These are phyloP conservation scores for Brassica incana DNA, from an alignment of 345 rosid genomes.

Conservation along the genomic window DNA sequence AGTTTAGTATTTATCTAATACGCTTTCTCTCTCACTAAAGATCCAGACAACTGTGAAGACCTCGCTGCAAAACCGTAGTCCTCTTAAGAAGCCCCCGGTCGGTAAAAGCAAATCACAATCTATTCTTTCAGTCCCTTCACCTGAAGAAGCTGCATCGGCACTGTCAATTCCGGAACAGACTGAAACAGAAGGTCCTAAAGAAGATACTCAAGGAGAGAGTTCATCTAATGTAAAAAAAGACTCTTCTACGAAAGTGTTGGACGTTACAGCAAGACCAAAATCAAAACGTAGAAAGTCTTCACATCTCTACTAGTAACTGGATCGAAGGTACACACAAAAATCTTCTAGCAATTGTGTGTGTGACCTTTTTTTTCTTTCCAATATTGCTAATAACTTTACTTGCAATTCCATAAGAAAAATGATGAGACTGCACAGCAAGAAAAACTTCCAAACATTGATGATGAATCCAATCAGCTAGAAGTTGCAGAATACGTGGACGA, in stretches of 20 bases:
- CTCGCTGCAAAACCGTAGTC: constrained; percentile 32
- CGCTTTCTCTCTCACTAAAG: constrained; percentile 17
- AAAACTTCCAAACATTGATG: constrained; percentile 71
- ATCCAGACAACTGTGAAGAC: constrained; percentile 36
- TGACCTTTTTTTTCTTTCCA: constrained; percentile 7
- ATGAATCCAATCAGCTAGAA: constrained; percentile 75
- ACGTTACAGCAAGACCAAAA: constrained; percentile 47
- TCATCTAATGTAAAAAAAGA: constrained; percentile 37
- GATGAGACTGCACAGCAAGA: constrained; percentile 47
- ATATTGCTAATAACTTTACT: constrained; percentile 21
- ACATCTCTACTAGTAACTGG: constrained; percentile 73
- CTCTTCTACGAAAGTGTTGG: constrained; percentile 34
- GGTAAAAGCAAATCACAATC: constrained; percentile 36
- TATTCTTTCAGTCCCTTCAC: constrained; percentile 37
- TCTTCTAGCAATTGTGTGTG: constrained; percentile 1
- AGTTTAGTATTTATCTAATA: constrained; percentile 9
- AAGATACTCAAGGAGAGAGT: constrained; percentile 39
- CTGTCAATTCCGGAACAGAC: constrained; percentile 35
- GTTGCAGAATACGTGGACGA: constrained; percentile 96
- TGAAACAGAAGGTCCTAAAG: constrained; percentile 43
- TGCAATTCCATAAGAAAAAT: constrained; percentile 56
- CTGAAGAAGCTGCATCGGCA: constrained; percentile 34
- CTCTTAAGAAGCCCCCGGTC: constrained; percentile 36
- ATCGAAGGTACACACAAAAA: constrained; percentile 59
- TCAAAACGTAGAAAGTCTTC: constrained; percentile 78